phyloP scores from a whole-genome alignment of 768 basidiomycete species.

The Trichaptum fuscoviolaceum region DNA sequence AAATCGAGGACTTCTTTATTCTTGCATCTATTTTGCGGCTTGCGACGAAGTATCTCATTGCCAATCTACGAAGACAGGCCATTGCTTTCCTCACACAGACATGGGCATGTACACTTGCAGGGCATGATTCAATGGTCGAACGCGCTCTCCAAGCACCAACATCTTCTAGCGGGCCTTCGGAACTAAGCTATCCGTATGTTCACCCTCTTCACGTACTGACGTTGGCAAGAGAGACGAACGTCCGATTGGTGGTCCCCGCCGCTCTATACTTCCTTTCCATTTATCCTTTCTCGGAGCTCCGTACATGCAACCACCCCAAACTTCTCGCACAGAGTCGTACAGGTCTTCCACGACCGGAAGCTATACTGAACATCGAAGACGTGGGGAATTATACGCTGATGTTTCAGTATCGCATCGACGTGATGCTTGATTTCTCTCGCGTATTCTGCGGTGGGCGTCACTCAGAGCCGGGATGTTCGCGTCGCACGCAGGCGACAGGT shows the following conservation, averaged over 20 bases:
- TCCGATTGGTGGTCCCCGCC: slow-evolving; percentile 42
- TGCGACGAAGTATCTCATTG: slow-evolving; percentile 55
- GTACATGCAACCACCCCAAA: slow-evolving; percentile 49
- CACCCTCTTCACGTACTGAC: slow-evolving; percentile 56
- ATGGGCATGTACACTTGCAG: slow-evolving; percentile 49
- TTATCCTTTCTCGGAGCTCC: slow-evolving; percentile 45
- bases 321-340: slow-evolving; percentile 43
- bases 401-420: slow-evolving; percentile 49
- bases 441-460: slow-evolving; percentile 31
- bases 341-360: slow-evolving; percentile 32
- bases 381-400: slow-evolving; percentile 49
- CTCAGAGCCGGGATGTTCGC: slow-evolving; percentile 24
- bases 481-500: background rate
- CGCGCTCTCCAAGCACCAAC: slow-evolving; percentile 38
- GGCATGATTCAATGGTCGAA: slow-evolving; percentile 53
- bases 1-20: slow-evolving; percentile 48
- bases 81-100: slow-evolving; percentile 42
- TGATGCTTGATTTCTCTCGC: slow-evolving; percentile 45
- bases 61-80: slow-evolving; percentile 44
- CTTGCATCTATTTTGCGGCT: slow-evolving; percentile 55
- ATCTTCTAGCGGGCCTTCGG: slow-evolving; percentile 21
- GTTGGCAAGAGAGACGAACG: slow-evolving; percentile 46
- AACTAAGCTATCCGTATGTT: slow-evolving; percentile 50
- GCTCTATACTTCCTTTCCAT: slow-evolving; percentile 55
- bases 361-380: slow-evolving; percentile 35